Evolutionary conservation across 2,329 filamentous ascomycete species (phyloP).

Genomic region (Purpureocillium takamizusanense): DNA sequence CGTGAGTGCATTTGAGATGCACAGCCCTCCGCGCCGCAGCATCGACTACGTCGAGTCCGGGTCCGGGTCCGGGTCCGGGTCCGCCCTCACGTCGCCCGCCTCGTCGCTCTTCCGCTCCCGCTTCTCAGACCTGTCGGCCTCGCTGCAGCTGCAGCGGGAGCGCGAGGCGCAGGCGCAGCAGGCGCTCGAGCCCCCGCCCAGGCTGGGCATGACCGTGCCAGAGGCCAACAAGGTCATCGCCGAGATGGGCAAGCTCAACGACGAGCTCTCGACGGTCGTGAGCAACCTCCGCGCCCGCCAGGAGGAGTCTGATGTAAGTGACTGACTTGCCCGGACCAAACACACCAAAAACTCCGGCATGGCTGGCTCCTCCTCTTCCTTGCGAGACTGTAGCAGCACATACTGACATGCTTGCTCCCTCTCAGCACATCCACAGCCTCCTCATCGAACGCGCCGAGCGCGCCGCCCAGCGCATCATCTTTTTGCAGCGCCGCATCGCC

Average conservation of each 20-base stretch:
- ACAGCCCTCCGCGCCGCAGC: slow-evolving; percentile 7
- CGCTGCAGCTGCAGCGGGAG: slow-evolving; percentile 17
- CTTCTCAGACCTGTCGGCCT: slow-evolving; percentile 29
- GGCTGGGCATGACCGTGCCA: slow-evolving; percentile 20
- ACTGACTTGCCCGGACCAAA: no score
- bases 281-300: slow-evolving; percentile 43
- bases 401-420: background rate
- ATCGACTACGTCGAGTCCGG: slow-evolving; percentile 15
- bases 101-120: slow-evolving; percentile 27
- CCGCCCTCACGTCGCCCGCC: slow-evolving; percentile 23
- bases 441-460: slow-evolving; percentile 49
- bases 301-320: slow-evolving; percentile 49
- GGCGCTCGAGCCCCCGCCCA: slow-evolving; percentile 16
- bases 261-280: slow-evolving; percentile 40
- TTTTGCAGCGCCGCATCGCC: slow-evolving; percentile 48
- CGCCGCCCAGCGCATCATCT: slow-evolving; percentile 48
- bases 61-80: no score
- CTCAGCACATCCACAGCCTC: slow-evolving; percentile 51
- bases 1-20: slow-evolving; percentile 17
- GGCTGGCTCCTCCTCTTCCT: background rate
- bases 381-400: background rate
- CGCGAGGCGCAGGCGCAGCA: slow-evolving; percentile 15
- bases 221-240: slow-evolving; percentile 28
- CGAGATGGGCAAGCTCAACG: slow-evolving; percentile 33
- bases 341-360: no score